Percentiles rank a stretch among this genome's conserved stretches.
These are phyloP conservation scores for Epipyxis sp. DNA, from an alignment of 108 stramenopile genomes.

Conservation along the genomic window DNA sequence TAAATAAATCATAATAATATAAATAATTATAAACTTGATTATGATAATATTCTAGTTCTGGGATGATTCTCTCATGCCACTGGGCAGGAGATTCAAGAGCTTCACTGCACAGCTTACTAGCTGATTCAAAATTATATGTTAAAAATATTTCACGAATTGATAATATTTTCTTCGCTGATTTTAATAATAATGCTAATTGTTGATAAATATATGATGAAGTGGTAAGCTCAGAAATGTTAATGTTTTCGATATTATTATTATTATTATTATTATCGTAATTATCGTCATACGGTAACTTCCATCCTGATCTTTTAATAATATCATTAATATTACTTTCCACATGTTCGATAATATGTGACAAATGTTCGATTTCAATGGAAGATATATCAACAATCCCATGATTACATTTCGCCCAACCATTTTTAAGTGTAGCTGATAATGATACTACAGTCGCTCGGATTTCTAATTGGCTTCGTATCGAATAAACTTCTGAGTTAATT, in stretches of 20 bases:
- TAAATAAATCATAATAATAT: no score
- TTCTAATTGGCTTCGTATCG: slow-evolving; percentile 23
- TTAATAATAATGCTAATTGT: neutral
- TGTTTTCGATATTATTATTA: neutral
- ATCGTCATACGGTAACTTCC: neutral
- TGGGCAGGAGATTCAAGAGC: neutral
- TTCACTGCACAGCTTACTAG: slow-evolving; percentile 1
- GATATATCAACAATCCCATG: slow-evolving; percentile 22
- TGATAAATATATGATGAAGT: neutral
- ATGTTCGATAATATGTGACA: neutral
- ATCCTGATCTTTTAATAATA: neutral
- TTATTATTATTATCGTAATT: neutral
- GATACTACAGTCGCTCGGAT: slow-evolving; percentile 17
- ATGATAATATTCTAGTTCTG: no score
- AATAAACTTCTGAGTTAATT: neutral
- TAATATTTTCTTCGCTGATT: neutral
- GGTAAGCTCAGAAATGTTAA: neutral
- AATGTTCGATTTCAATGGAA: neutral
- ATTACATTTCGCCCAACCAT: slow-evolving; percentile 28
- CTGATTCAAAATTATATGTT: neutral
- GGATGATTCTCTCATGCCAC: no score
- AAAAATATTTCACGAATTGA: slow-evolving; percentile 8
- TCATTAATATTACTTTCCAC: slow-evolving; percentile 13
- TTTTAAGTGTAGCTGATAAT: neutral
- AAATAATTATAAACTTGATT: no score